Percentiles rank a stretch among this genome's conserved stretches.
These are phyloP conservation scores for Grammothele lineata DNA, from an alignment of 768 basidiomycete species.

Conservation along the genomic window DNA sequence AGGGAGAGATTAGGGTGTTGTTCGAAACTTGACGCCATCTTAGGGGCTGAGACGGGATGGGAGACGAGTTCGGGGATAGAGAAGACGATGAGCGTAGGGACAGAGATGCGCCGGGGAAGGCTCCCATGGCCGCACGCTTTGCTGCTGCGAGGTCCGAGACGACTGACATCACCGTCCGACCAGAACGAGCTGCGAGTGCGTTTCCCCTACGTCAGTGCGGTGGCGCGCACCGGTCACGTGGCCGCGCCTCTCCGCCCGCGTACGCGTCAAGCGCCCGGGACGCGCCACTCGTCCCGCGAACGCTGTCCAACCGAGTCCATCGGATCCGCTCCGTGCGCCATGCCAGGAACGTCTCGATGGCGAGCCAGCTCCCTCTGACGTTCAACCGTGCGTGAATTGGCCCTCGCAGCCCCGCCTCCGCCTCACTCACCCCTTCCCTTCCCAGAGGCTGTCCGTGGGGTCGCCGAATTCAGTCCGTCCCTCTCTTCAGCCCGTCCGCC, in stretches of 20 bases:
- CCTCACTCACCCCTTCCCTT: not conserved
- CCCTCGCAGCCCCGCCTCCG: not conserved
- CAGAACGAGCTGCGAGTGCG: not conserved
- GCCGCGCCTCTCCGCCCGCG: slow-evolving; percentile 1
- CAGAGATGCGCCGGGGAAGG: not conserved
- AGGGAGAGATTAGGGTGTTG: not conserved
- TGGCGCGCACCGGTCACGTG: slow-evolving; percentile 6
- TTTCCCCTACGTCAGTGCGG: not conserved
- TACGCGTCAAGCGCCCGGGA: slow-evolving; percentile 2
- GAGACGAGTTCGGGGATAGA: not conserved
- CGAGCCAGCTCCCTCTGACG: slow-evolving; percentile 21
- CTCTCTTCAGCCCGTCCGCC: not conserved
- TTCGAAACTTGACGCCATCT: slow-evolving; percentile 2
- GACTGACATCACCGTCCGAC: slow-evolving; percentile 9
- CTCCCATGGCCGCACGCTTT: not conserved
- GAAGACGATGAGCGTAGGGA: not conserved
- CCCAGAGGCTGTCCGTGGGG: slow-evolving; percentile 58
- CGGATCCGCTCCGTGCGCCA: too few species aligned
- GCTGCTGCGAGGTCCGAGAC: not conserved
- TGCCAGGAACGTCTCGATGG: slow-evolving; percentile 9
- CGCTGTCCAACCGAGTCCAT: too few species aligned
- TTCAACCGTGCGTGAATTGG: slow-evolving; percentile 31
- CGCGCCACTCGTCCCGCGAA: too few species aligned
- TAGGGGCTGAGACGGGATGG: not conserved
- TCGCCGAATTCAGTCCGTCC: slow-evolving; percentile 67